Base-by-base conservation (phyloP, 768 basidiomycete species). In the Lentinus tigrinus region DNA sequence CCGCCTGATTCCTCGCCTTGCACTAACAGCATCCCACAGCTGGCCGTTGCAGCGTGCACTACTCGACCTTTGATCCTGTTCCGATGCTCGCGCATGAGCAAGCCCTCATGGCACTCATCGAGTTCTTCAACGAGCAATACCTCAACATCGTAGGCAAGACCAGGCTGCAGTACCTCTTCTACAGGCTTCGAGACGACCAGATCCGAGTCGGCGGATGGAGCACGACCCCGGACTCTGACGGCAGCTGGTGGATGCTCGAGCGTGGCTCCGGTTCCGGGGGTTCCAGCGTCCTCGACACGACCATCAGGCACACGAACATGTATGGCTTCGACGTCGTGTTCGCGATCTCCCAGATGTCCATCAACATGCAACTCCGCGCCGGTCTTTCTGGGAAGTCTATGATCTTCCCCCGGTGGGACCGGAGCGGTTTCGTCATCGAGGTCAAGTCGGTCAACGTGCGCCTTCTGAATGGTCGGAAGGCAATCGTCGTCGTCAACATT, bases 271-370 rank as follows among this genome's bases (percentile, higher is more conserved):
- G 47, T 16, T 27, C 26, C 19, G 2, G 47, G n/a, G 11, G 31
- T 31, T 31, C 27, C 38, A 39, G 47, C 44, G 52, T 47, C 48
- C 34, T 67, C 62, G 46, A 54, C 65, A n/a, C 54, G 53, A 47
- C 62, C 58, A 47, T 47, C 44, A 19, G 26, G 60, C 60, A 47
- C 21, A 59, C 58, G 23, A 59, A 64, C 28, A 66, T 66, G 58
- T 57, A 51, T 44, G 66, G 67, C 52, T 68, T 67, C 58, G 70
- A 71, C 61, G 58, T 61, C 46, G 58, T 70, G 50, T 56, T 60
- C 16, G 66, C 69, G 5, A 58, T 71, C 42, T 65, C 67, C 5
- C 69, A 70, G 43, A 63, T 58, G 10, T 65, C 69, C 16, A 61
- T 71, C 65, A 69, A 70, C 47, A 56, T 56, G 11, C 61, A 65